A percentile compares a stretch with the other conserved stretches of the same genome.
These are phyloP conservation scores for Aspergillus carbonarius DNA, from an alignment of 2,329 filamentous ascomycete genomes.

Conservation along the genomic window DNA sequence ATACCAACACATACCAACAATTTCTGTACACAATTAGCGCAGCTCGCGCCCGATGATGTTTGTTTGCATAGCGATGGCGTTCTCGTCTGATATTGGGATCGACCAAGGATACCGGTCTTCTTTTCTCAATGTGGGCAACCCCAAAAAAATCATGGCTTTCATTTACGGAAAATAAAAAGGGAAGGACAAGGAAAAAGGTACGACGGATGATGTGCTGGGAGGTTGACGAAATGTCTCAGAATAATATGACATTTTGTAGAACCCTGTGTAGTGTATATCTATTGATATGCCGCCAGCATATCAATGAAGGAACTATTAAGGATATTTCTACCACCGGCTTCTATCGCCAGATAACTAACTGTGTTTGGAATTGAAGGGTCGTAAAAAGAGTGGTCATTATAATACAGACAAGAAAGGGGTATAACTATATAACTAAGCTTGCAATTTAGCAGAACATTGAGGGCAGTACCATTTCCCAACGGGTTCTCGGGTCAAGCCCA, in stretches of 20 bases:
- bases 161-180: neutral
- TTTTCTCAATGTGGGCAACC: constrained; percentile 10
- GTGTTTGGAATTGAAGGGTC: neutral
- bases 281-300: neutral
- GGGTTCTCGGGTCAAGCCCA: constrained; percentile 61
- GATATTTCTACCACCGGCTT: neutral
- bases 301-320: neutral
- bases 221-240: neutral
- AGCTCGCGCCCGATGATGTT: constrained; percentile 14
- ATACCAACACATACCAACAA: neutral
- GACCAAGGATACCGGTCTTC: constrained; percentile 7
- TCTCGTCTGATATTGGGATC: constrained; percentile 20
- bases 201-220: neutral
- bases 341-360: neutral
- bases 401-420: neutral
- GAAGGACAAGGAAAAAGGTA: neutral
- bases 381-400: neutral
- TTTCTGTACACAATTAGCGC: constrained; percentile 15
- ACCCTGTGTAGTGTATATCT: neutral
- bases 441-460: constrained; percentile 48
- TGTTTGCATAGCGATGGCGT: constrained; percentile 44
- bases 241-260: neutral
- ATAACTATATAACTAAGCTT: constrained; percentile 27
- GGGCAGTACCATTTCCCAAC: constrained; percentile 59
- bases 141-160: neutral